Conservation (phyloP, 2,329 filamentous ascomycete species). For the Phaeophleospora eucalypticola region DNA sequence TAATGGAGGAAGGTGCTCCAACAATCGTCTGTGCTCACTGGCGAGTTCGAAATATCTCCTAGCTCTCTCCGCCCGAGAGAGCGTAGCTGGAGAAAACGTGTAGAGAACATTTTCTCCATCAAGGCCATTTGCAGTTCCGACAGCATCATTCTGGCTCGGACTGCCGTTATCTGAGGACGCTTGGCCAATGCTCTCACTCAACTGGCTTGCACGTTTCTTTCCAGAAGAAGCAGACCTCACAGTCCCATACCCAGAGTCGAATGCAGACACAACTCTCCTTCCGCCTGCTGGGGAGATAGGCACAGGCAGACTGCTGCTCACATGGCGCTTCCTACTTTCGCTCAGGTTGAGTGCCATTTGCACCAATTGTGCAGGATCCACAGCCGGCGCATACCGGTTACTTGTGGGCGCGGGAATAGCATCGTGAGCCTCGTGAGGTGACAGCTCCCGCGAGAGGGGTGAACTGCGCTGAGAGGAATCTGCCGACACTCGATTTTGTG, state of each 20-base stretch:
- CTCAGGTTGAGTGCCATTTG: conserved; percentile 86
- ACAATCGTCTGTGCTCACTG: conserved; percentile 73
- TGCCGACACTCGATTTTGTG: conserved; percentile 16
- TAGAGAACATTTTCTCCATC: conserved; percentile 49
- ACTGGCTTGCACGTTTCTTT: conserved; percentile 9
- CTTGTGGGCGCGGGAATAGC: conserved; percentile 6
- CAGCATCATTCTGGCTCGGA: conserved; percentile 8
- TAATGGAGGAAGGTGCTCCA: conserved; percentile 75
- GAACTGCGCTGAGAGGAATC: conserved; percentile 28
- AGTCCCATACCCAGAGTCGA: conserved; percentile 27
- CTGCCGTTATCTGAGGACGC: conserved; percentile 10
- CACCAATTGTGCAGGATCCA: conserved; percentile 84
- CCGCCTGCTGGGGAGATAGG: conserved; percentile 48
- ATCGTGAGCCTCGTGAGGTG: conserved; percentile 10
- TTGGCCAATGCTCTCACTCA: conserved; percentile 7
- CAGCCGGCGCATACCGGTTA: conserved; percentile 45
- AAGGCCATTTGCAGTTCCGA: conserved; percentile 3
- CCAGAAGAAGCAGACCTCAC: conserved; percentile 53
- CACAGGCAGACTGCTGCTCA: conserved; percentile 55
- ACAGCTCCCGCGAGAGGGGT: conserved; percentile 27
- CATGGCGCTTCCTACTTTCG: conserved; percentile 66
- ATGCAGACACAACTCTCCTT: conserved; percentile 45
- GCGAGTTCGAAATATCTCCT: conserved; percentile 81
- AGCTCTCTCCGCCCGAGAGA: conserved; percentile 78
- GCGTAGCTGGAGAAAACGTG: conserved; percentile 72